Evolutionary conservation across 164 flowering plant species (phyloP).

Genomic region (Saururus chinensis): DNA sequence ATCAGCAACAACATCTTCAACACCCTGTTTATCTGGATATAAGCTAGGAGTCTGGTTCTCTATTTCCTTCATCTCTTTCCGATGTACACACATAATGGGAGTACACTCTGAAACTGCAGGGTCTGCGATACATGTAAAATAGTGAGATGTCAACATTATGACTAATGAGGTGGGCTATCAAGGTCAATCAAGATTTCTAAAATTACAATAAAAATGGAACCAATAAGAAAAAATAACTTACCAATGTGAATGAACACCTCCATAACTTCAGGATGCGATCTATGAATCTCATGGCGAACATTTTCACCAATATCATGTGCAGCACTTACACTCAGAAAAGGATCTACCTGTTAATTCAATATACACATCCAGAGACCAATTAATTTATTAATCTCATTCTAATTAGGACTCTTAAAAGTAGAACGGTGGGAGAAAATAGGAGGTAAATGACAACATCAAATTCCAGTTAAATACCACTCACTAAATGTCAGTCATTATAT

Average conservation of each 20-base stretch:
- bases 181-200: no score
- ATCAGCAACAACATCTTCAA: constrained; percentile 35
- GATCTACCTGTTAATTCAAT: constrained; percentile 60
- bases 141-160: no score
- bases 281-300: constrained; percentile 63
- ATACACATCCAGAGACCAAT: neutral
- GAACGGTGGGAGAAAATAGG: no score
- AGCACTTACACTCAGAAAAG: constrained; percentile 83
- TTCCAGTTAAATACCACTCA: no score
- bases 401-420: no score
- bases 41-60: constrained; percentile 5
- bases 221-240: constrained; percentile 10
- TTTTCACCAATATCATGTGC: constrained; percentile 81
- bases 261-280: constrained; percentile 57
- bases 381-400: no score
- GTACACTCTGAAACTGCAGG: constrained; percentile 39
- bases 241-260: constrained; percentile 98
- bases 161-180: no score
- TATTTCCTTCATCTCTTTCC: constrained; percentile 12
- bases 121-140: constrained; percentile 29
- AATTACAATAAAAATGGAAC: neutral
- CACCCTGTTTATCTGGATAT: constrained; percentile 22
- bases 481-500: no score
- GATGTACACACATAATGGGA: constrained; percentile 10
- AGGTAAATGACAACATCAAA: no score